These are phyloP conservation scores for Huiozyma sinensis DNA, from an alignment of 805 yeast species.

Conservation along the genomic window DNA sequence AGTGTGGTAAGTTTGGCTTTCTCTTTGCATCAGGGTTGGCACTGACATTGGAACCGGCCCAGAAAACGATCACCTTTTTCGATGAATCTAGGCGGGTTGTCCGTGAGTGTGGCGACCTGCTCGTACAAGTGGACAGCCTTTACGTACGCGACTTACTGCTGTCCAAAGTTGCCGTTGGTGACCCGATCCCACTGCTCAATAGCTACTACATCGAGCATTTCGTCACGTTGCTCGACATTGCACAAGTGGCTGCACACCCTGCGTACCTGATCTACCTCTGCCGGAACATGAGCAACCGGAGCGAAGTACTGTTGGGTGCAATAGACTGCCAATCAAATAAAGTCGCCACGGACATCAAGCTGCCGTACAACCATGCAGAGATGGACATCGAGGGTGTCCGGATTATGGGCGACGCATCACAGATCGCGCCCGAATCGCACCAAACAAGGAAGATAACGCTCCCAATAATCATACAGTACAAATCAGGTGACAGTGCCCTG, in stretches of 20 bases:
- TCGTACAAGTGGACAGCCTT: not conserved
- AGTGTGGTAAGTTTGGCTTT: slow-evolving; percentile 4
- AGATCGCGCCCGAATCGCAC: too few species aligned
- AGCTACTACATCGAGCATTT: not conserved
- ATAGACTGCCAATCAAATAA: not conserved
- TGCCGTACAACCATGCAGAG: not conserved
- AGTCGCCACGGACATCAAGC: not conserved
- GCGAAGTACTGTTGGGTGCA: not conserved
- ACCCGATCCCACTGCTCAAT: not conserved
- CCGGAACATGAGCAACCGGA: not conserved
- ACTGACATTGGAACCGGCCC: not conserved
- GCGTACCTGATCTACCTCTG: not conserved
- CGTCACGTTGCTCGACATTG: not conserved
- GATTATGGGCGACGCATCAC: too few species aligned
- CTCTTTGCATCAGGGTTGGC: slow-evolving; percentile 6
- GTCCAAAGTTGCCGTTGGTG: not conserved
- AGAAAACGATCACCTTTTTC: not conserved
- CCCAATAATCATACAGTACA: too few species aligned
- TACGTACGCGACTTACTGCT: not conserved
- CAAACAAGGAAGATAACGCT: too few species aligned
- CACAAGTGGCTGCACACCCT: not conserved
- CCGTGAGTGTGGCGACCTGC: not conserved
- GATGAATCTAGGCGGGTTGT: not conserved
- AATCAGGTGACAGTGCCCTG: too few species aligned
- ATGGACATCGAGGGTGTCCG: too few species aligned